These are phyloP conservation scores for Trametes punicea DNA, from an alignment of 768 basidiomycete genomes.

Conservation along the genomic window DNA sequence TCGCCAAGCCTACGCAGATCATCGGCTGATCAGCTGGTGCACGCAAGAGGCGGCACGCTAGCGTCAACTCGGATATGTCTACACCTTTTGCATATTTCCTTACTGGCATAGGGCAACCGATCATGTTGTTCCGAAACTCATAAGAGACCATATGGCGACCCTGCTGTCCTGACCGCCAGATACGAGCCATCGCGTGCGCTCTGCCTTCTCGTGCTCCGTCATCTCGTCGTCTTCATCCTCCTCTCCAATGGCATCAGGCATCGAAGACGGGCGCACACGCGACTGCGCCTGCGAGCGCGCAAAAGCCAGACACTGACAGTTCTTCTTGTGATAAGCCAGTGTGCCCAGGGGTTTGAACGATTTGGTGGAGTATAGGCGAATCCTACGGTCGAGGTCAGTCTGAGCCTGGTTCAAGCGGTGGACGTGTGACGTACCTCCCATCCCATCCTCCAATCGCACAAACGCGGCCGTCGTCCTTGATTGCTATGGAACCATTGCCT, in stretches of 20 bases:
- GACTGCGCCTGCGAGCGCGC: constrained; percentile 29
- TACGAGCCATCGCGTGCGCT: constrained; percentile 26
- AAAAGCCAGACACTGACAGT: constrained; percentile 75
- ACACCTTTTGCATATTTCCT: too few species aligned
- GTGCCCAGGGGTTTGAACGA: constrained; percentile 82
- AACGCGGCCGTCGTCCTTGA: constrained; percentile 71
- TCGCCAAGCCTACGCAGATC: not conserved
- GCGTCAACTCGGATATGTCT: too few species aligned
- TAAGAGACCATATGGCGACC: constrained; percentile 28
- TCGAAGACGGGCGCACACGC: not conserved
- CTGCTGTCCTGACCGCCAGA: constrained; percentile 27
- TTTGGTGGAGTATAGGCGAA: constrained; percentile 80
- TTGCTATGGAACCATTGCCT: constrained; percentile 74
- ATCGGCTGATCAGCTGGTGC: not conserved
- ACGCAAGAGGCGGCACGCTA: not conserved
- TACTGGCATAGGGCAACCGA: not conserved
- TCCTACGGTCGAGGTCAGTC: constrained; percentile 39
- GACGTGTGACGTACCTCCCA: constrained; percentile 60
- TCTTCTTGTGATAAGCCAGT: constrained; percentile 75
- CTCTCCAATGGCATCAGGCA: not conserved
- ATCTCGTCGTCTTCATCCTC: constrained; percentile 27
- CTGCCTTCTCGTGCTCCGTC: constrained; percentile 23
- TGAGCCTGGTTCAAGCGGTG: not conserved
- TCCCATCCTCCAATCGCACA: constrained; percentile 95
- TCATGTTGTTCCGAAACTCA: constrained; percentile 22